These are phyloP conservation scores for Hymenoscyphus albidus DNA, from an alignment of 2,329 filamentous ascomycete species.

Conservation along the genomic window DNA sequence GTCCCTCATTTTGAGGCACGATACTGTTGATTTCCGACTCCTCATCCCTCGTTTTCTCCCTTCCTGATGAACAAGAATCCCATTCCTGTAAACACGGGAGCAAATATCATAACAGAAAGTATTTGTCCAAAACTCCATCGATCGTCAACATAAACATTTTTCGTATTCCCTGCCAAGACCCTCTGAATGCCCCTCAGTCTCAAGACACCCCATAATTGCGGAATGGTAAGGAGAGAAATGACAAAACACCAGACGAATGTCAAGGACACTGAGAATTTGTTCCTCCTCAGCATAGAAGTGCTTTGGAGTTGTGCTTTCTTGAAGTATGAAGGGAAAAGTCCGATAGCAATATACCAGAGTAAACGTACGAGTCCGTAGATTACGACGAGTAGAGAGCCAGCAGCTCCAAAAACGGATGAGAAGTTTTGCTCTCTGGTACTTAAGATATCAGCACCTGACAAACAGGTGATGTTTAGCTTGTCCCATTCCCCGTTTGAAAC, in stretches of 20 bases:
- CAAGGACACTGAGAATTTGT: background rate
- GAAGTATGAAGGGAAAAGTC: background rate
- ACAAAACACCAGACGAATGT: background rate
- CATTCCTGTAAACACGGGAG: slow-evolving; percentile 13
- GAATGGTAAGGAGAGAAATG: slow-evolving; percentile 6
- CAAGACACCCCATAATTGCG: slow-evolving; percentile 16
- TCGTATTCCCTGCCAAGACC: slow-evolving; percentile 9
- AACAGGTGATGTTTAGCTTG: background rate
- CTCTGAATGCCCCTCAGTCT: slow-evolving; percentile 15
- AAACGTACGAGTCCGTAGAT: background rate
- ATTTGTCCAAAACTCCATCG: slow-evolving; percentile 21
- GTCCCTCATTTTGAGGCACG: no score
- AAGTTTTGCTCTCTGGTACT: background rate
- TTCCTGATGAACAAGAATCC: slow-evolving; percentile 2
- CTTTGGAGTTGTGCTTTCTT: background rate
- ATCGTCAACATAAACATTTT: slow-evolving; percentile 15
- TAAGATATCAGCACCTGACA: background rate
- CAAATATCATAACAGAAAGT: slow-evolving; percentile 17
- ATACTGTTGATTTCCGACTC: no score
- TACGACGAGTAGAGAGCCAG: background rate
- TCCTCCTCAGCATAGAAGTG: background rate
- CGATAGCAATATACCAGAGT: background rate
- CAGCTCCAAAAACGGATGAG: background rate
- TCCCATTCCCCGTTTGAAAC: slow-evolving; percentile 13
- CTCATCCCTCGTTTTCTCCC: no score